Evolutionary conservation across 2,329 filamentous ascomycete species (phyloP).

Genomic region (Penicillium expansum): DNA sequence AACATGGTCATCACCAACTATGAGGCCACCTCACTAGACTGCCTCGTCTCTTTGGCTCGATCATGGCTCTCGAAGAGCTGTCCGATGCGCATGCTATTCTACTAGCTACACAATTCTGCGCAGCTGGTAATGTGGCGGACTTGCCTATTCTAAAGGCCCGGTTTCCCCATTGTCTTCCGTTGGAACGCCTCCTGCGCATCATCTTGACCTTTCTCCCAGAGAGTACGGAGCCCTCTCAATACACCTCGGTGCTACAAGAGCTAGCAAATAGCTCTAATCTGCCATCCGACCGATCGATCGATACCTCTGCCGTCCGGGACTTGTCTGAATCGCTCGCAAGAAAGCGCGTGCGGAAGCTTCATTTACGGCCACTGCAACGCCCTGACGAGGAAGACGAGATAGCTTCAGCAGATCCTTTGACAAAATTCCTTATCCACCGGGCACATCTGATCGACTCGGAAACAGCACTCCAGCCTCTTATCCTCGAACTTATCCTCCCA

Average conservation of each 20-base stretch:
- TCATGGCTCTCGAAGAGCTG: constrained; percentile 43
- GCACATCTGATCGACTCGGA: constrained; percentile 59
- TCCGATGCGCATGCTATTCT: constrained; percentile 58
- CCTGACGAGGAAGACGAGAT: constrained; percentile 45
- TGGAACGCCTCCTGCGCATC: constrained; percentile 57
- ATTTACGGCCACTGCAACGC: constrained; percentile 50
- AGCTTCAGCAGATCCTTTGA: constrained; percentile 49
- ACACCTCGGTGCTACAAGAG: constrained; percentile 49
- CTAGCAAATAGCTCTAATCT: constrained; percentile 41
- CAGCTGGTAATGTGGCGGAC: constrained; percentile 52
- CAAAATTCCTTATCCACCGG: constrained; percentile 59
- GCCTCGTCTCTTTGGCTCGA: constrained; percentile 4
- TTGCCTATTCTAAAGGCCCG: constrained; percentile 53
- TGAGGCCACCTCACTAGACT: constrained; percentile 30
- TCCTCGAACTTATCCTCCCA: constrained; percentile 56
- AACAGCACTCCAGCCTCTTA: constrained; percentile 56
- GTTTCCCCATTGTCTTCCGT: constrained; percentile 48
- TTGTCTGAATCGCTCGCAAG: constrained; percentile 51
- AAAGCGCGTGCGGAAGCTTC: constrained; percentile 52
- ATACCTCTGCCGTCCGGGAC: constrained; percentile 48
- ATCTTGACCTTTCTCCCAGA: constrained; percentile 63
- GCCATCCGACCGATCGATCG: constrained; percentile 37
- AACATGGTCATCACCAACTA: constrained; percentile 23
- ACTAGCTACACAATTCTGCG: constrained; percentile 56
- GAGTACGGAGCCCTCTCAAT: constrained; percentile 51